These are phyloP conservation scores for Emmonsia crescens DNA, from an alignment of 2,329 filamentous ascomycete species.

Conservation along the genomic window DNA sequence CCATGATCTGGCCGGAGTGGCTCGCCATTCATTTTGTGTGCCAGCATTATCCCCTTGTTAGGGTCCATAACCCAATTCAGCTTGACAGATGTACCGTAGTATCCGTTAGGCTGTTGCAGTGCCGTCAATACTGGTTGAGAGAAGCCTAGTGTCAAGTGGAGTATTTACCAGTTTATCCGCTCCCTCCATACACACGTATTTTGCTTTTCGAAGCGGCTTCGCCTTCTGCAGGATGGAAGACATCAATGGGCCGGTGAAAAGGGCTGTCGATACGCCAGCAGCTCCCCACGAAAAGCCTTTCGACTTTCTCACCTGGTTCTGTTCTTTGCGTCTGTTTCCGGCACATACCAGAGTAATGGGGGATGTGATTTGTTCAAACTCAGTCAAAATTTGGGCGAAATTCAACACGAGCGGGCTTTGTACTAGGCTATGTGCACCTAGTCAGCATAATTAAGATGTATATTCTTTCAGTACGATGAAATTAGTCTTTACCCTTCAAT, in stretches of 20 bases:
- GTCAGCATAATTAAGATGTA: slow-evolving; percentile 8
- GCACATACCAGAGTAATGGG: slow-evolving; percentile 86
- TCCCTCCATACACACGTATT: slow-evolving; percentile 84
- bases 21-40: slow-evolving; percentile 86
- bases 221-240: slow-evolving; percentile 59
- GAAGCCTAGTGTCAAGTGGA: slow-evolving; percentile 2
- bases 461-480: not conserved
- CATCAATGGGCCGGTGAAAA: slow-evolving; percentile 77
- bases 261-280: slow-evolving; percentile 72
- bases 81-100: slow-evolving; percentile 80
- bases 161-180: slow-evolving; percentile 59
- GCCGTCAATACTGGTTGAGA: slow-evolving; percentile 8
- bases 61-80: slow-evolving; percentile 79
- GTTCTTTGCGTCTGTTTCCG: slow-evolving; percentile 84
- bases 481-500: slow-evolving; percentile 52
- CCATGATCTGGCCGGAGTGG: slow-evolving; percentile 72
- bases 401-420: slow-evolving; percentile 62
- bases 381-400: slow-evolving; percentile 58
- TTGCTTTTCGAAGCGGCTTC: slow-evolving; percentile 56
- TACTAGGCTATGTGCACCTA: slow-evolving; percentile 46
- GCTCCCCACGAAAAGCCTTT: slow-evolving; percentile 94
- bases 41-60: slow-evolving; percentile 73
- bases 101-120: slow-evolving; percentile 58
- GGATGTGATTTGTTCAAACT: slow-evolving; percentile 72
- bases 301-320: slow-evolving; percentile 79